Conservation (phyloP, 2,329 filamentous ascomycete genomes). For the Pezicula carpinea region DNA sequence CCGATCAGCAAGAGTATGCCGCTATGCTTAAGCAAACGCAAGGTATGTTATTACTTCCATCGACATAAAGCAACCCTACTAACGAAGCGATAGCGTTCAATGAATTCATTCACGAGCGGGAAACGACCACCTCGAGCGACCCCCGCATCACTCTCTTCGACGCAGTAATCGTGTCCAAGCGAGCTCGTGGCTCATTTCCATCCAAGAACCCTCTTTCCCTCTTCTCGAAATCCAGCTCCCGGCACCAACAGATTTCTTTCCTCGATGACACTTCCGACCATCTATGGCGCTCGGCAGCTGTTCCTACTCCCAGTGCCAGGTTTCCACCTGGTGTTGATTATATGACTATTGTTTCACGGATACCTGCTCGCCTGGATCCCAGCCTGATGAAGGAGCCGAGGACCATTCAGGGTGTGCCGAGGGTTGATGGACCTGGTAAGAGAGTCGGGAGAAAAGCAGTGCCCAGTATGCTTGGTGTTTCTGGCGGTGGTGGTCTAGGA, state of each 20-base stretch:
- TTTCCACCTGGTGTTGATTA: slow-evolving; percentile 54
- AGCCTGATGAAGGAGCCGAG: slow-evolving; percentile 88
- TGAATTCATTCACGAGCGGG: slow-evolving; percentile 80
- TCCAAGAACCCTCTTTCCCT: slow-evolving; percentile 22
- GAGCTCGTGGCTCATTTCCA: slow-evolving; percentile 57
- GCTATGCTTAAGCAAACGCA: slow-evolving; percentile 62
- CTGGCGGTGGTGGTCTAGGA: neutral
- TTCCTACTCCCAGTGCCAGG: slow-evolving; percentile 55
- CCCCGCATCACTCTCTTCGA: slow-evolving; percentile 73
- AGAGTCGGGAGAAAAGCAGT: slow-evolving; percentile 29
- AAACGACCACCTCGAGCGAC: slow-evolving; percentile 57
- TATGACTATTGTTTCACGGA: slow-evolving; percentile 53
- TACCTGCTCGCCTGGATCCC: slow-evolving; percentile 80
- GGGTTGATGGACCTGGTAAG: slow-evolving; percentile 35
- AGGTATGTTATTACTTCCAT: slow-evolving; percentile 39
- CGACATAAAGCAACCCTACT: slow-evolving; percentile 32
- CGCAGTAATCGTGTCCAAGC: slow-evolving; percentile 77
- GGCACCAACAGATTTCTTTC: slow-evolving; percentile 44
- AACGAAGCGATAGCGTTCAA: slow-evolving; percentile 58
- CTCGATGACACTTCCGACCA: slow-evolving; percentile 72
- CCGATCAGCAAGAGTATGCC: slow-evolving; percentile 62
- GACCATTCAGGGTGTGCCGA: slow-evolving; percentile 81
- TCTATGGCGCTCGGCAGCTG: slow-evolving; percentile 67
- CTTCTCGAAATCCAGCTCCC: slow-evolving; percentile 17
- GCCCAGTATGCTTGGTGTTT: slow-evolving; percentile 27